Conservation (phyloP, 2,329 filamentous ascomycete genomes). For the Aspergillus glaucus region DNA sequence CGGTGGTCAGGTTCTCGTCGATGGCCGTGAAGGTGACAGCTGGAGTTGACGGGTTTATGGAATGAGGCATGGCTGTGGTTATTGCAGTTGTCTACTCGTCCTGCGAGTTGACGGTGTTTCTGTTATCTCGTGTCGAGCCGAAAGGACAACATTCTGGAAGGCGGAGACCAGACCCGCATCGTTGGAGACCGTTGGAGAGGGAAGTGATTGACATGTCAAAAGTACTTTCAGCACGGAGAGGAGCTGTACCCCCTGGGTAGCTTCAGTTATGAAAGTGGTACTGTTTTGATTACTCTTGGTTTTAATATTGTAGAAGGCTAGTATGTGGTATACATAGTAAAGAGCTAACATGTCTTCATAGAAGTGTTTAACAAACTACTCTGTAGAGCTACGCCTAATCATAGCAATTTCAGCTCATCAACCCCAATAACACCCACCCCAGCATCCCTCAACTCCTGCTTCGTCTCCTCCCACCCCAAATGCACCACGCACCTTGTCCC, state of each 20-base stretch:
- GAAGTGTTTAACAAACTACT: too few relatives aligned
- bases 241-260: too few relatives aligned
- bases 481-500: slow-evolving; percentile 67
- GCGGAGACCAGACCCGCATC: not conserved
- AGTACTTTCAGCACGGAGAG: not conserved
- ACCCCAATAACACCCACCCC: slow-evolving; percentile 60
- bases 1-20: slow-evolving; percentile 15
- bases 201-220: not conserved
- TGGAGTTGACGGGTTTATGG: slow-evolving; percentile 7
- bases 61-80: not conserved
- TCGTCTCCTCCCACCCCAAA: slow-evolving; percentile 51
- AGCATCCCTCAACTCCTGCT: slow-evolving; percentile 47
- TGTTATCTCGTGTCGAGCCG: too few relatives aligned
- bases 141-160: not conserved
- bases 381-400: not conserved
- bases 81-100: not conserved
- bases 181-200: not conserved
- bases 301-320: too few relatives aligned
- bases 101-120: not conserved
- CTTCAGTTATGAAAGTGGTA: too few relatives aligned
- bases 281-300: too few relatives aligned
- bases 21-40: slow-evolving; percentile 18
- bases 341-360: too few relatives aligned
- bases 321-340: too few relatives aligned
- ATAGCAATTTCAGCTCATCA: slow-evolving; percentile 49